Evolutionary conservation across 768 basidiomycete genomes (phyloP).

Genomic region (Russula vinacea): DNA sequence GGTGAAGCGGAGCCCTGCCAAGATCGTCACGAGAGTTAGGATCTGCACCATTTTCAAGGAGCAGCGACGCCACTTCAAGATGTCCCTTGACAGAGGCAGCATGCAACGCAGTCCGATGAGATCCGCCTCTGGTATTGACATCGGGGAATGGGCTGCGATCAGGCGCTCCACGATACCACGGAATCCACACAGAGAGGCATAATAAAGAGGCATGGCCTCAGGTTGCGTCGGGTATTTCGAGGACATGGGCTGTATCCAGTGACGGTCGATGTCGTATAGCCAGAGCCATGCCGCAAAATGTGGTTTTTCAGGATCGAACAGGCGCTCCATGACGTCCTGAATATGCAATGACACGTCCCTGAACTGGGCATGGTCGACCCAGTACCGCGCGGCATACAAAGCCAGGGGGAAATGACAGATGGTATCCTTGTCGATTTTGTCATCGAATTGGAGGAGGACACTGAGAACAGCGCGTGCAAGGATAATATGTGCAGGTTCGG

Average conservation of each 20-base stretch:
- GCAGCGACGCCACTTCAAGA: neutral
- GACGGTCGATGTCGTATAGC: constrained; percentile 6
- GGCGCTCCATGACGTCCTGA: neutral
- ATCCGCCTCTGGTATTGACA: neutral
- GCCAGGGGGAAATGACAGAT: neutral
- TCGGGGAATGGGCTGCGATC: neutral
- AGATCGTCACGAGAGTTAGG: neutral
- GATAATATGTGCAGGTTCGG: constrained; percentile 6
- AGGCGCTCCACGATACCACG: constrained; percentile 6
- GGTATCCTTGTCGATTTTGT: neutral
- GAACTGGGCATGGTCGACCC: constrained; percentile 10
- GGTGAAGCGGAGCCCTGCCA: neutral
- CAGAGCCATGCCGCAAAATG: constrained; percentile 20
- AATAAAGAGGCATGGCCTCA: neutral
- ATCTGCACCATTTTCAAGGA: constrained; percentile 4
- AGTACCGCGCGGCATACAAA: constrained; percentile 8
- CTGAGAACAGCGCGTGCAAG: constrained; percentile 7
- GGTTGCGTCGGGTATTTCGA: neutral
- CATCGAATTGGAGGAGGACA: constrained; percentile 12
- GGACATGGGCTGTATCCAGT: constrained; percentile 1
- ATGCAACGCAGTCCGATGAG: neutral
- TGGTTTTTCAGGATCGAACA: constrained; percentile 7
- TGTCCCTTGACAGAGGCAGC: neutral
- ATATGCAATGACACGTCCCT: neutral
- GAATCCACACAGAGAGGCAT: constrained; percentile 14